Percentiles rank a stretch among this genome's conserved stretches.
phyloP scores from a whole-genome alignment of 306 rosid species.

The Inga leiocalycina region DNA sequence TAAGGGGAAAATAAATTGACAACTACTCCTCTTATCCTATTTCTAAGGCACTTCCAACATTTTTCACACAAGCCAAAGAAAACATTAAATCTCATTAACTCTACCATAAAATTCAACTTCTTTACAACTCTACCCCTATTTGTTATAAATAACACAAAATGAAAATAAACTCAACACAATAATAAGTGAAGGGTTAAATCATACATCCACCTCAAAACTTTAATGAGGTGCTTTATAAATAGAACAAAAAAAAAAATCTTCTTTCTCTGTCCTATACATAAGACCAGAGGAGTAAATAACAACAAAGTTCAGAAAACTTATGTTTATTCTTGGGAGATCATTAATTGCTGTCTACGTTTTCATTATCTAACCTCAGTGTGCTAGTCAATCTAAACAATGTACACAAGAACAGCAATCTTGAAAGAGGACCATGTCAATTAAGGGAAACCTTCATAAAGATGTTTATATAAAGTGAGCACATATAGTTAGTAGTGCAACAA shows the following conservation, averaged over 20 bases:
- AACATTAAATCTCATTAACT: too few relatives aligned
- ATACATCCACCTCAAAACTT: too few relatives aligned
- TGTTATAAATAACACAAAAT: too few relatives aligned
- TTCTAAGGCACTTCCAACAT: too few relatives aligned
- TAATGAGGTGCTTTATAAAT: too few relatives aligned
- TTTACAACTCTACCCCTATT: too few relatives aligned
- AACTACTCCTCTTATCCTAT: neutral
- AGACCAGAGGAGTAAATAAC: neutral
- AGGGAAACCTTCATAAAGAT: neutral
- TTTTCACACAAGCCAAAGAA: too few relatives aligned
- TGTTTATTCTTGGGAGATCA: neutral
- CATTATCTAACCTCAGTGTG: neutral
- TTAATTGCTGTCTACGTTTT: neutral
- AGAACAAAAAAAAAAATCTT: too few relatives aligned
- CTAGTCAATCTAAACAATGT: neutral
- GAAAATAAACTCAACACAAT: too few relatives aligned
- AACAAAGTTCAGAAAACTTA: neutral
- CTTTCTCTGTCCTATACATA: too few relatives aligned
- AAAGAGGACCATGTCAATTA: neutral
- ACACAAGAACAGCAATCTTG: neutral
- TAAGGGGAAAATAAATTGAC: neutral
- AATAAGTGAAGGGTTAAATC: too few relatives aligned
- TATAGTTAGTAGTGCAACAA: neutral
- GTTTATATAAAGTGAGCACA: neutral
- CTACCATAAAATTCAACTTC: too few relatives aligned